phyloP scores from a whole-genome alignment of 208 protist genomes.

The Trypanosoma grayi region DNA sequence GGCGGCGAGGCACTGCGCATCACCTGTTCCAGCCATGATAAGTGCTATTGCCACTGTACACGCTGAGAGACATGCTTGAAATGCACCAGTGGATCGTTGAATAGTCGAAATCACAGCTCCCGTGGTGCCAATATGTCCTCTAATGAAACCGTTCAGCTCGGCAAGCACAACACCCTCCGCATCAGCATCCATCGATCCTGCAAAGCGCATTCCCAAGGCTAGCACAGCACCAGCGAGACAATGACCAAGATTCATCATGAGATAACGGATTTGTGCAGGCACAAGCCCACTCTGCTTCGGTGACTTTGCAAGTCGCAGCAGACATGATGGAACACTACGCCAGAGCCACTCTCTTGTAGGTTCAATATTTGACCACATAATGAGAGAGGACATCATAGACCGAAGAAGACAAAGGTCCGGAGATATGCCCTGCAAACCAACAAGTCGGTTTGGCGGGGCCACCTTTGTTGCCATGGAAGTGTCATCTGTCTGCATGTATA shows the following conservation, averaged over 20 bases:
- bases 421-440: constrained; percentile 63
- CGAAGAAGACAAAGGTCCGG: constrained; percentile 75
- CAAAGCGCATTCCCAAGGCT: constrained; percentile 78
- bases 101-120: constrained; percentile 40
- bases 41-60: constrained; percentile 64
- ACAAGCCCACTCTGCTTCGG: constrained; percentile 29
- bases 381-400: constrained; percentile 67
- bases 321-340: constrained; percentile 37
- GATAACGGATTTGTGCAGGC: constrained; percentile 62
- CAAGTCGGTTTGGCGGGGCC: constrained; percentile 43
- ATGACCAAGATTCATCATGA: constrained; percentile 78
- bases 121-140: constrained; percentile 59
- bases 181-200: constrained; percentile 66
- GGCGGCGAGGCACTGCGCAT: constrained; percentile 68
- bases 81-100: constrained; percentile 71
- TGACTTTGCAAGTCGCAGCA: constrained; percentile 35
- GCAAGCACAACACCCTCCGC: constrained; percentile 47
- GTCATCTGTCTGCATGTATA: constrained; percentile 70
- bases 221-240: constrained; percentile 67
- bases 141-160: constrained; percentile 73
- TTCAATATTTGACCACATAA: constrained; percentile 58
- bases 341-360: constrained; percentile 51
- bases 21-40: constrained; percentile 94
- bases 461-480: constrained; percentile 45
- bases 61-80: constrained; percentile 65